Base-by-base conservation (phyloP, 2,329 filamentous ascomycete species). In the Aspergillus novoparasiticus region DNA sequence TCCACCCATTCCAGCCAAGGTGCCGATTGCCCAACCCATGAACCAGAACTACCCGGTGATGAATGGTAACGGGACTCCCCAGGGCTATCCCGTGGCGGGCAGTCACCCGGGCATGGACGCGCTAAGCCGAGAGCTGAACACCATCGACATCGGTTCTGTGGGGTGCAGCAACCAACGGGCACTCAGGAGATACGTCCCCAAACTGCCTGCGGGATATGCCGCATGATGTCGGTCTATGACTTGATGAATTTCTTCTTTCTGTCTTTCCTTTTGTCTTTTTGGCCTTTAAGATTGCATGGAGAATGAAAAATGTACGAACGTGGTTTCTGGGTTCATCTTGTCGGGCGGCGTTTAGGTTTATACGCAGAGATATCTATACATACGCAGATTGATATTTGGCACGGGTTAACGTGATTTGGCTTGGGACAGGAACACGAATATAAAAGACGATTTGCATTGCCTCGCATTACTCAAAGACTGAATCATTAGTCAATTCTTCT, bases 81-180 rank as follows among this genome's bases (percentile, higher is more conserved):
- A 73, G 46, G 71, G 62, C 64, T 76, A 76, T 50, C 69, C 71
- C 6, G 71, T 73, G 14, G 66, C 70, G 63, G 62, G 56, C 61
- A 71, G 60, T 69, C 77, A 66, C 72, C 72, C 64, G 65, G 72
- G 68, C 46, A 74, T 77, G 78, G 81, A 80, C 64, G 84, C 86
- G 6, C 74, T 89, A 55, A 87, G 85, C 58, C 77, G 86, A 39
- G 87, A 89, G 73, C 77, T 89, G 67, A 84, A 78, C 62, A 77
- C 76, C 8, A 84, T 84, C 64, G 81, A 84, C 63, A 82, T 84
- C 61, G 82, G 82, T 10, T 72, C 73, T 19, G 69, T 72, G 10
- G 73, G 69, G 2, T 75, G 73, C 56, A 78, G 71, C 26, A 57
- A 61, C 28, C 66, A 69, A n/a, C 71, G 75, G 8, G 68, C 70